Percentiles rank a stretch among this genome's conserved stretches.
Conservation (phyloP, 352 stramenopile species). For the Blastocystis sp. region DNA sequence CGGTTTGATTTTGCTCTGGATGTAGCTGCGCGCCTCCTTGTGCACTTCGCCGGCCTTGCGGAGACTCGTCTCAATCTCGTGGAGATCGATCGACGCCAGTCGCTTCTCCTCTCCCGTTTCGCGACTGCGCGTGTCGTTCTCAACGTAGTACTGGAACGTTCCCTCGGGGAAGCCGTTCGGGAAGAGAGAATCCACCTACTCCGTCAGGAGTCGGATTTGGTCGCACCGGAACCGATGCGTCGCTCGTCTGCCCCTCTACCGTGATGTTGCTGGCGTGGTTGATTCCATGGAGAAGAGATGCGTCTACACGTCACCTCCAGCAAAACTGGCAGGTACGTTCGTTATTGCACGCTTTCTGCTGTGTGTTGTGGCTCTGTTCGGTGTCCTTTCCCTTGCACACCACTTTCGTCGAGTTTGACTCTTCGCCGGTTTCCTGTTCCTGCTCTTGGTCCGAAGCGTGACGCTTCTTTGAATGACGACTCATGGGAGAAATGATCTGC, state of each 20-base stretch:
- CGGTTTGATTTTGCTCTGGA: slow-evolving; percentile 90
- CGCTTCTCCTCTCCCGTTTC: not conserved
- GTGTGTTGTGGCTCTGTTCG: not conserved
- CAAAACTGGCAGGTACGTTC: not conserved
- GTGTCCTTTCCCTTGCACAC: not conserved
- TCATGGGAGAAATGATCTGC: not conserved
- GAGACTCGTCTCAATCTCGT: slow-evolving; percentile 44
- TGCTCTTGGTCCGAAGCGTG: not conserved
- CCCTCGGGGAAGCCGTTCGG: slow-evolving; percentile 25
- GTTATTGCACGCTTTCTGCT: not conserved
- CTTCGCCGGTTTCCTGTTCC: not conserved
- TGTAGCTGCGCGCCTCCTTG: slow-evolving; percentile 82
- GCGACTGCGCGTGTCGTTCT: slow-evolving; percentile 9
- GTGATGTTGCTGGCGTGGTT: slow-evolving; percentile 29
- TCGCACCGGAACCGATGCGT: slow-evolving; percentile 7
- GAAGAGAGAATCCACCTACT: slow-evolving; percentile 37
- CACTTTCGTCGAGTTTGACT: not conserved
- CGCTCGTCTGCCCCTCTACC: slow-evolving; percentile 13
- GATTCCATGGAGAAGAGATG: not conserved
- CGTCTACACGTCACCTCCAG: not conserved
- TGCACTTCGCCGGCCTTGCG: slow-evolving; percentile 89
- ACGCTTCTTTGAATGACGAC: not conserved
- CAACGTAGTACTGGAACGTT: slow-evolving; percentile 39
- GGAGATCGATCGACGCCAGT: not conserved
- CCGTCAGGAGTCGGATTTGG: not conserved